These are phyloP conservation scores for Hanseniaspora gamundiae DNA, from an alignment of 1,139 yeast species.

Conservation along the genomic window DNA sequence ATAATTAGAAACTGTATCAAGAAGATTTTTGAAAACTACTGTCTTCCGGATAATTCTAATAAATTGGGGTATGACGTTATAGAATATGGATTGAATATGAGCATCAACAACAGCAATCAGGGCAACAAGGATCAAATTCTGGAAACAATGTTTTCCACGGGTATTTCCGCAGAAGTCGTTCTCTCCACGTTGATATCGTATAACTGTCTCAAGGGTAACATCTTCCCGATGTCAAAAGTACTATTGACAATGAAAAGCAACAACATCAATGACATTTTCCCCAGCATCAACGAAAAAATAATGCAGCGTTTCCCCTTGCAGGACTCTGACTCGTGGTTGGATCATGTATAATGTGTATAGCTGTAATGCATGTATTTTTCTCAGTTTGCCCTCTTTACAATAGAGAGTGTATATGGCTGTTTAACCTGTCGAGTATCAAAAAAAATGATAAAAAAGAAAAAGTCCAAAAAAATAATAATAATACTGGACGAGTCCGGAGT, in stretches of 20 bases:
- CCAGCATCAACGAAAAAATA: constrained; percentile 17
- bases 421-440: too few species aligned
- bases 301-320: constrained; percentile 19
- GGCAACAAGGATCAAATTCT: neutral
- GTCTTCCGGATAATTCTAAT: constrained; percentile 8
- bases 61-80: constrained; percentile 18
- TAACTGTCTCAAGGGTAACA: constrained; percentile 22
- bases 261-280: constrained; percentile 17
- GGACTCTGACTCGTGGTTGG: constrained; percentile 13
- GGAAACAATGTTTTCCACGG: neutral
- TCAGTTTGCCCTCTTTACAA: too few species aligned
- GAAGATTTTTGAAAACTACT: constrained; percentile 1
- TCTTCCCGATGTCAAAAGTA: constrained; percentile 19
- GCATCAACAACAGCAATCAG: neutral
- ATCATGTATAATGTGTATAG: neutral
- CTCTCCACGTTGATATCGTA: constrained; percentile 21
- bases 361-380: too few species aligned
- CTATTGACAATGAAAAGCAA: constrained; percentile 22
- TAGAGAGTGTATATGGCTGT: too few species aligned
- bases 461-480: neutral
- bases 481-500: constrained; percentile 73
- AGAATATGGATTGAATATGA: constrained; percentile 10
- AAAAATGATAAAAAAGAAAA: too few species aligned
- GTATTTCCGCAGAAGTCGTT: constrained; percentile 18
- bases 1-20: constrained; percentile 5